Conservation (phyloP, 2,329 filamentous ascomycete species). For the Pseudogymnoascus sp. region DNA sequence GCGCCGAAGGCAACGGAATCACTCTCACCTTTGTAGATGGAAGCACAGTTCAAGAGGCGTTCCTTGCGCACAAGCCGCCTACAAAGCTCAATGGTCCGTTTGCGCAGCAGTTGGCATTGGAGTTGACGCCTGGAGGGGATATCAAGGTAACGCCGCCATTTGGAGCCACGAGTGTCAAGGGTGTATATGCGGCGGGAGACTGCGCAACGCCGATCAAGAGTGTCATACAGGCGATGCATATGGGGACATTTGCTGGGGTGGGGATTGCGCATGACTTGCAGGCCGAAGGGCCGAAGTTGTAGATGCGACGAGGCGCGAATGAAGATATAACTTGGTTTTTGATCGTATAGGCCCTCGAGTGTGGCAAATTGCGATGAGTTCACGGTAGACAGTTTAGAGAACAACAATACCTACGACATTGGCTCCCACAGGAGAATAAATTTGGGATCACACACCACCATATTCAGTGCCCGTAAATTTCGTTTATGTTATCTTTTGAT, state of each 20-base stretch:
- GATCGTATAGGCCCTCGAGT: not conserved
- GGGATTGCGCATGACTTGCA: conserved; percentile 9
- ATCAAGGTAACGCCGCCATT: conserved; percentile 35
- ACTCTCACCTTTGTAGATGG: not conserved
- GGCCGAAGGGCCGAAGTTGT: not conserved
- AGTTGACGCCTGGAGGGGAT: conserved; percentile 31
- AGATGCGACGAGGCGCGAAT: not conserved
- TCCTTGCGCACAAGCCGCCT: not conserved
- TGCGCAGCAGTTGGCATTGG: not conserved
- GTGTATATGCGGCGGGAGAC: conserved; percentile 49
- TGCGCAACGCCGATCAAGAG: conserved; percentile 21
- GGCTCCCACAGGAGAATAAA: not conserved
- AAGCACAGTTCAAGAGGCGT: not conserved
- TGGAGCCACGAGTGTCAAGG: conserved; percentile 41
- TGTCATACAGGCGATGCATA: conserved; percentile 15
- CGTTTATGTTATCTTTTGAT: not conserved
- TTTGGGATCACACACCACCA: not conserved
- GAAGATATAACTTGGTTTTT: not conserved
- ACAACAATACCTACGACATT: not conserved
- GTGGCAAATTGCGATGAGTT: not conserved
- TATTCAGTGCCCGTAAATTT: not conserved
- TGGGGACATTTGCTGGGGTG: conserved; percentile 8
- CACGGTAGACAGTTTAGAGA: not conserved
- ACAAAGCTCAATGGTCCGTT: not conserved
- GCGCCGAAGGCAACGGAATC: not conserved